Evolutionary conservation across 805 yeast species (phyloP).

Genomic region (Barnettozyma populi): DNA sequence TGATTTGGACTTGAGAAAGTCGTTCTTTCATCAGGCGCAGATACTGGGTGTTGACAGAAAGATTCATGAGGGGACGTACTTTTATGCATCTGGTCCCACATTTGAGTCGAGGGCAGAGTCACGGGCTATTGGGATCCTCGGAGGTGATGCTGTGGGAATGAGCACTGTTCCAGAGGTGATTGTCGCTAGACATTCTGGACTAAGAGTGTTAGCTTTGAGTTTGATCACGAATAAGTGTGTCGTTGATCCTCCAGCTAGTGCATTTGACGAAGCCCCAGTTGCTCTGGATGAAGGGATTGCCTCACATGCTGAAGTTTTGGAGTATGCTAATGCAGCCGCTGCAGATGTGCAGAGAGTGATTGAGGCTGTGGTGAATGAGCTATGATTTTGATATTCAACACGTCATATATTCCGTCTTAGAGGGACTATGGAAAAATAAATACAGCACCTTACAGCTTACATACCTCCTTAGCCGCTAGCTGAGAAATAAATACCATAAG

Average conservation of each 20-base stretch:
- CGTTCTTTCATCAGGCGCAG: slow-evolving; percentile 50
- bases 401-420: too few relatives aligned
- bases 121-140: slow-evolving; percentile 60
- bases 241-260: slow-evolving; percentile 61
- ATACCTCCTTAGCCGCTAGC: too few relatives aligned
- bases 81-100: slow-evolving; percentile 88
- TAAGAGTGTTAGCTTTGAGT: slow-evolving; percentile 78
- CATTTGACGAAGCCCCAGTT: slow-evolving; percentile 46
- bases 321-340: slow-evolving; percentile 75
- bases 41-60: slow-evolving; percentile 44
- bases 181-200: slow-evolving; percentile 83
- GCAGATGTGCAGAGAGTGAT: slow-evolving; percentile 70
- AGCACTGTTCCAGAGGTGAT: slow-evolving; percentile 95
- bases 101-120: slow-evolving; percentile 91
- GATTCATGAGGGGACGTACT: slow-evolving; percentile 83
- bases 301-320: slow-evolving; percentile 86
- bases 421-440: too few relatives aligned
- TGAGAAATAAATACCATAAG: too few relatives aligned
- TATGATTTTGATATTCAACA: too few relatives aligned
- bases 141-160: slow-evolving; percentile 97
- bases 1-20: slow-evolving; percentile 61
- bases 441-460: too few relatives aligned
- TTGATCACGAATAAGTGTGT: slow-evolving; percentile 84
- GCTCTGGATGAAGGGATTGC: slow-evolving; percentile 73
- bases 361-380: slow-evolving; percentile 49